Conservation (phyloP, 148 eudicot species). For the Nepenthes gracilis region DNA sequence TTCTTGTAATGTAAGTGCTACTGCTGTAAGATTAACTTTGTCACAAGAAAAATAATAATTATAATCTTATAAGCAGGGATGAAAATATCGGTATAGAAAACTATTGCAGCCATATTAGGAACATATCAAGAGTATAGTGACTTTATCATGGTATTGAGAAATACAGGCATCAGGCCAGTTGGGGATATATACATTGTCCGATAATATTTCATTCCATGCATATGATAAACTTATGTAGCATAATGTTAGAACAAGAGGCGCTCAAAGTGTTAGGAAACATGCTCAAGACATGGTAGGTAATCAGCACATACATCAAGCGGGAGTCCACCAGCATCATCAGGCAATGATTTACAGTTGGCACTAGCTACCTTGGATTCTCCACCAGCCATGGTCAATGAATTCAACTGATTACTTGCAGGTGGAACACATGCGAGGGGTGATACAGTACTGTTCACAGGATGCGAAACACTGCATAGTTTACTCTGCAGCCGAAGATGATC, state of each 20-base stretch:
- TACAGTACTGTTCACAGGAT: constrained; percentile 27
- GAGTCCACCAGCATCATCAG: constrained; percentile 48
- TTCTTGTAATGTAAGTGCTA: constrained; percentile 8
- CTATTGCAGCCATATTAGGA: no score
- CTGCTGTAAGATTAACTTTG: constrained; percentile 1
- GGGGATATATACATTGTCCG: no score
- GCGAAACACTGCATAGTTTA: constrained; percentile 45
- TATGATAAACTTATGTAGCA: no score
- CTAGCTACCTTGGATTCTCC: constrained; percentile 37
- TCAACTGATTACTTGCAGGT: constrained; percentile 25
- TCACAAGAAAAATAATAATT: neutral
- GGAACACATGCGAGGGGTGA: constrained; percentile 37
- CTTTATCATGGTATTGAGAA: no score
- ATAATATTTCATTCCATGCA: no score
- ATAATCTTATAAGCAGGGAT: neutral
- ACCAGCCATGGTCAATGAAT: constrained; percentile 18
- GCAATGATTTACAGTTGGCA: constrained; percentile 34
- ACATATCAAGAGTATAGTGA: no score
- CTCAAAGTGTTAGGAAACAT: neutral
- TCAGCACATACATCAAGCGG: constrained; percentile 65
- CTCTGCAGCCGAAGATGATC: constrained; percentile 93
- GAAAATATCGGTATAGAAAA: no score
- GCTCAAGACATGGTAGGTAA: neutral
- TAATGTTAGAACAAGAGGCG: no score
- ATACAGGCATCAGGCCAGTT: no score